phyloP scores from a whole-genome alignment of 352 stramenopile species.

The Globisporangium nagaii region DNA sequence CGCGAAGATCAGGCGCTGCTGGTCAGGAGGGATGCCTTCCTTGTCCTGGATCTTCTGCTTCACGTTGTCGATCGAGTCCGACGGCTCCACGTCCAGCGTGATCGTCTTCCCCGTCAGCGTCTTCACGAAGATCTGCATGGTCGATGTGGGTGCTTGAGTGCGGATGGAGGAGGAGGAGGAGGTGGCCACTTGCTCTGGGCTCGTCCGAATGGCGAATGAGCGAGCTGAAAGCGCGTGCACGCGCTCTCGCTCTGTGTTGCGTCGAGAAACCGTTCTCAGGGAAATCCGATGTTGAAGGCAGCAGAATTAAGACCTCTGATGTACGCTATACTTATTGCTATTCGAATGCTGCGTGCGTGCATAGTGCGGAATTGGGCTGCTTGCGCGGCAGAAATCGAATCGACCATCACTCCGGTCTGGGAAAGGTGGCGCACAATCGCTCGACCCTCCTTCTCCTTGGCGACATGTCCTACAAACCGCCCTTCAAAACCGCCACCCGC shows the following conservation, averaged over 20 bases:
- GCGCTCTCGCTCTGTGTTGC: background rate
- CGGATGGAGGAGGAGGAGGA: no score
- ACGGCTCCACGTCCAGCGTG: conserved; percentile 89
- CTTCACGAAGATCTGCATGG: conserved; percentile 92
- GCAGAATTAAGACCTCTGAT: background rate
- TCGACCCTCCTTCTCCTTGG: conserved; percentile 1
- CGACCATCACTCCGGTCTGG: conserved; percentile 10
- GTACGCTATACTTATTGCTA: background rate
- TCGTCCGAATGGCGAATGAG: conserved; percentile 16
- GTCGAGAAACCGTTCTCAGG: conserved; percentile 1
- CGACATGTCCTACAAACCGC: conserved; percentile 6
- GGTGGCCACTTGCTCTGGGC: background rate
- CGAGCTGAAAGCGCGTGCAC: background rate
- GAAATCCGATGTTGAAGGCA: background rate
- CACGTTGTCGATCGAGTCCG: conserved; percentile 93
- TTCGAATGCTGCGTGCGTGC: background rate
- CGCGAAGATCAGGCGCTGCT: conserved; percentile 96
- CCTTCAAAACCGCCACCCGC: background rate
- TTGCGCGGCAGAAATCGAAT: background rate
- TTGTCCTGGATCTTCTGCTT: conserved; percentile 95
- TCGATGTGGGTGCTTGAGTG: conserved; percentile 71
- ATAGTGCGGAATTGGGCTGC: background rate
- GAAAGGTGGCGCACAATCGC: background rate
- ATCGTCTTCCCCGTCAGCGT: conserved; percentile 92
- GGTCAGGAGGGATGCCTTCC: conserved; percentile 91